phyloP scores from a whole-genome alignment of 441 rosid species.

The Hura crepitans region DNA sequence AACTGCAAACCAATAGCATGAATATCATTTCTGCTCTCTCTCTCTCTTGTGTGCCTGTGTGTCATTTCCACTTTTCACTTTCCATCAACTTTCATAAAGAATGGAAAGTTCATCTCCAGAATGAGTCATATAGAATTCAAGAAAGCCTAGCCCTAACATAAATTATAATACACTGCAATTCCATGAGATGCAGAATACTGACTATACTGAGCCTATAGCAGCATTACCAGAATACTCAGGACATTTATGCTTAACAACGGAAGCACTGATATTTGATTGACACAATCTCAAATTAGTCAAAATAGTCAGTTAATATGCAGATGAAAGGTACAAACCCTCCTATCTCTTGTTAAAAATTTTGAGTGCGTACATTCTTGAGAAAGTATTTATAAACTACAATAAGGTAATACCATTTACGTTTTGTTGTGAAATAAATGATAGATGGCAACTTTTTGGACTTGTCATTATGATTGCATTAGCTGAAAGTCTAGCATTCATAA shows the following conservation, averaged over 20 bases:
- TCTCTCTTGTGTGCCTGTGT: too few species aligned
- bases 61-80: background rate
- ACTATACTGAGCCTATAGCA: background rate
- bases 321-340: too few species aligned
- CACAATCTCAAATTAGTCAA: background rate
- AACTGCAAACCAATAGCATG: background rate
- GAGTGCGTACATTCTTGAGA: background rate
- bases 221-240: too few species aligned
- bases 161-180: background rate
- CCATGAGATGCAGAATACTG: background rate
- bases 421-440: background rate
- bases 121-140: background rate
- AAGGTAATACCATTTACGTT: background rate
- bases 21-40: background rate
- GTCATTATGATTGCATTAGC: background rate
- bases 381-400: background rate
- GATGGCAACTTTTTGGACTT: background rate
- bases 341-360: background rate
- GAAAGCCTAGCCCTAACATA: background rate
- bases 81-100: background rate
- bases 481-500: background rate
- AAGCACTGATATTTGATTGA: too few species aligned
- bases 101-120: background rate
- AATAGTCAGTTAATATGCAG: background rate
- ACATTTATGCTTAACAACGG: background rate